Conservation (phyloP, 1,284 basidiomycete species). For the Cutaneotrichosporon mucoides region DNA sequence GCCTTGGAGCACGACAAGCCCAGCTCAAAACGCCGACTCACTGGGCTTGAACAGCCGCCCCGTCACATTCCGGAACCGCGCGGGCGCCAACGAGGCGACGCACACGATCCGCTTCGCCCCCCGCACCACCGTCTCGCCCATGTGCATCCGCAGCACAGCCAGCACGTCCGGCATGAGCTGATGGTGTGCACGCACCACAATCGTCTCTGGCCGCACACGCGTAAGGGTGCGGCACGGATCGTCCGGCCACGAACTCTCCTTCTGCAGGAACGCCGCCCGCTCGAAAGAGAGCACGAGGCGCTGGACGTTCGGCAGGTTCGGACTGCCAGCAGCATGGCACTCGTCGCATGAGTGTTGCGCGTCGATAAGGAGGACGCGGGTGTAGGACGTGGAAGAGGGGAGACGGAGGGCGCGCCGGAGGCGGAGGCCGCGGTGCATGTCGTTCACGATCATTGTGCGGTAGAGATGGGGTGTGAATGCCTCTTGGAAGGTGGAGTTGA, state of each 20-base stretch:
- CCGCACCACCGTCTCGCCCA: neutral
- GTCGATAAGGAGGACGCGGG: neutral
- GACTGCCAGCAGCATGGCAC: neutral
- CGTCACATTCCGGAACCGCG: no score
- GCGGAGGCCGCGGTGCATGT: neutral
- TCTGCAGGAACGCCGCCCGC: neutral
- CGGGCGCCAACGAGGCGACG: neutral
- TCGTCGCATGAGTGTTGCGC: slow-evolving; percentile 1
- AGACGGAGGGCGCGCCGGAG: neutral
- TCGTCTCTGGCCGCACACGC: neutral
- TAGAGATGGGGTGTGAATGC: neutral
- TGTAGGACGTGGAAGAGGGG: neutral
- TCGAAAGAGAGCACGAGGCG: neutral
- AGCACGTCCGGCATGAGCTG: neutral
- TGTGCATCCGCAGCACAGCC: neutral
- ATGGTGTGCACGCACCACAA: neutral
- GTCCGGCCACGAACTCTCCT: neutral
- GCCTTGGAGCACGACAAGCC: no score
- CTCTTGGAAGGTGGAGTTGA: neutral
- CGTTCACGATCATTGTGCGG: neutral
- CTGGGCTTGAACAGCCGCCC: no score
- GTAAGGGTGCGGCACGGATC: slow-evolving; percentile 1
- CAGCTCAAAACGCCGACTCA: no score
- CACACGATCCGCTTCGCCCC: neutral
- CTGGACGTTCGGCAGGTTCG: neutral